Conservation (phyloP, 148 eudicot genomes). For the Silene uniflora region DNA sequence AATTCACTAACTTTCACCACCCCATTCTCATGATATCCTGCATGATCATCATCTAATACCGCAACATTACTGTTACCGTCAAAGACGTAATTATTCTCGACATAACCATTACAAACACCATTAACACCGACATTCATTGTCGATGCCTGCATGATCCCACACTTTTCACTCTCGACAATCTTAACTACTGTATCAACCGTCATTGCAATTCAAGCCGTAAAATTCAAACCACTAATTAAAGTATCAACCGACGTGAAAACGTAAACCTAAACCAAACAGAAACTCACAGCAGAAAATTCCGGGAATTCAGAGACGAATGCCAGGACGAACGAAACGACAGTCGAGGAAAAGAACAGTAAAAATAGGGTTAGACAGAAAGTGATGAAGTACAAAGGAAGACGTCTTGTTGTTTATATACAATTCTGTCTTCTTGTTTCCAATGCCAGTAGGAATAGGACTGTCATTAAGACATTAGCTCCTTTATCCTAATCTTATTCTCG, state of each 20-base stretch:
- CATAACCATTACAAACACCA: slow-evolving; percentile 5
- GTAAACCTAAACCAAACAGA: too few relatives aligned
- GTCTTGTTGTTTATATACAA: neutral
- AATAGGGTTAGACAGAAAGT: slow-evolving; percentile 19
- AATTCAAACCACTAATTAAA: neutral
- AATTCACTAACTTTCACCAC: slow-evolving; percentile 11
- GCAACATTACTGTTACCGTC: slow-evolving; percentile 23
- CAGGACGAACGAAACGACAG: too few relatives aligned
- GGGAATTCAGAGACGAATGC: too few relatives aligned
- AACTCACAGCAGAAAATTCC: too few relatives aligned
- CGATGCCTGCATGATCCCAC: slow-evolving; percentile 6
- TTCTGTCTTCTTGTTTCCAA: neutral
- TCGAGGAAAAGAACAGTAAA: too few relatives aligned
- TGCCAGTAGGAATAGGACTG: neutral
- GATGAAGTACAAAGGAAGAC: neutral
- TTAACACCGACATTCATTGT: slow-evolving; percentile 29
- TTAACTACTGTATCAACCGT: slow-evolving; percentile 32
- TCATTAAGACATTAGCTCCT: neutral
- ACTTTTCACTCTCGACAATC: slow-evolving; percentile 29
- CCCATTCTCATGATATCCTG: slow-evolving; percentile 10
- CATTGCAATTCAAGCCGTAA: slow-evolving; percentile 24
- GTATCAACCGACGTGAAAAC: too few relatives aligned
- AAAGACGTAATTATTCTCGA: slow-evolving; percentile 24
- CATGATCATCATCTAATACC: slow-evolving; percentile 12
- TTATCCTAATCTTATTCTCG: too few relatives aligned